These are phyloP conservation scores for Fusarium begoniae DNA, from an alignment of 2,329 filamentous ascomycete genomes.

Conservation along the genomic window DNA sequence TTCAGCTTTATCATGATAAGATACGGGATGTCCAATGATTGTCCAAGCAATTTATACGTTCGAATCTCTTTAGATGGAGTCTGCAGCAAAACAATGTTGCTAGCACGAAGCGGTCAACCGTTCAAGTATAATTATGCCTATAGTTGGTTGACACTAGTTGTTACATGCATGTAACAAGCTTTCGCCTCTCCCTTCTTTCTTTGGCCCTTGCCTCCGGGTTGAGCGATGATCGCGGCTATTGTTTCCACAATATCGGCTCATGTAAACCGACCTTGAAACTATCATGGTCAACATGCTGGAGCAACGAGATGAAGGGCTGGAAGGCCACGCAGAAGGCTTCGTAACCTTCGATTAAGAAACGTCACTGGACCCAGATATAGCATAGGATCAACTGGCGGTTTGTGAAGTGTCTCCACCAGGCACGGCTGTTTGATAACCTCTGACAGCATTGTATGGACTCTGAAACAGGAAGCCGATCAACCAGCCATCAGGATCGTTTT, in stretches of 20 bases:
- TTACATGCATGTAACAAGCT: conserved; percentile 19
- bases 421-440: conserved; percentile 18
- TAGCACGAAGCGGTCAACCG: conserved; percentile 3
- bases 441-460: conserved; percentile 24
- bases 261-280: conserved; percentile 31
- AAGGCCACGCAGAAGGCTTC: conserved; percentile 31
- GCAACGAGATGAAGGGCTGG: conserved; percentile 17
- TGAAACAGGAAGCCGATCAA: conserved; percentile 42
- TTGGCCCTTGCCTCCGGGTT: conserved; percentile 24
- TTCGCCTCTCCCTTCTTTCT: conserved; percentile 28
- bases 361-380: conserved; percentile 34
- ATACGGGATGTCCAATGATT: conserved; percentile 9
- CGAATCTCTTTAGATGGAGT: conserved; percentile 1
- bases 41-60: conserved; percentile 11
- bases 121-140: neutral
- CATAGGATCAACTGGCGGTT: conserved; percentile 31
- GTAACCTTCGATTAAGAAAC: conserved; percentile 34
- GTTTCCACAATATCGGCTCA: conserved; percentile 30
- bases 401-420: conserved; percentile 25
- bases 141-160: neutral
- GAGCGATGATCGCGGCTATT: conserved; percentile 26
- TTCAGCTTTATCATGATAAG: conserved; percentile 17
- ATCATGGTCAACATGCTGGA: conserved; percentile 6
- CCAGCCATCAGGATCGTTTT: conserved; percentile 26
- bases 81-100: neutral